Evolutionary conservation across 2,329 filamentous ascomycete species (phyloP).

Genomic region (Chrysoporthe cubensis): DNA sequence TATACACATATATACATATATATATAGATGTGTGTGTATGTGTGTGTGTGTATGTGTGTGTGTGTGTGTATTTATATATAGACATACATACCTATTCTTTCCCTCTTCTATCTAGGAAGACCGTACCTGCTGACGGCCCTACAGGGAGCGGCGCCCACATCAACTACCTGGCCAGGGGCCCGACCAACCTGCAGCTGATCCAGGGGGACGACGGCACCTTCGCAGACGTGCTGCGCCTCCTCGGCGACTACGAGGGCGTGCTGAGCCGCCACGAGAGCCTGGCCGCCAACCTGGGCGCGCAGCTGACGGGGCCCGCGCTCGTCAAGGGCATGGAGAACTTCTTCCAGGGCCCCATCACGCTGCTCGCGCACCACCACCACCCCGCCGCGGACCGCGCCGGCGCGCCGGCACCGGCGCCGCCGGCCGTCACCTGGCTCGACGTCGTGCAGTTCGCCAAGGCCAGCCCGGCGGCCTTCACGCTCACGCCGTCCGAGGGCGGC

Average conservation of each 20-base stretch:
- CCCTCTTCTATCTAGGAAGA: not conserved
- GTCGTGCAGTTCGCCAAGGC: conserved; percentile 82
- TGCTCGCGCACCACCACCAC: conserved; percentile 55
- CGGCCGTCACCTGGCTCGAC: conserved; percentile 75
- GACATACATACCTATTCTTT: too few species aligned
- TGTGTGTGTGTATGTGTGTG: too few species aligned
- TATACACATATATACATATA: too few species aligned
- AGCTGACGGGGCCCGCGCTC: conserved; percentile 79
- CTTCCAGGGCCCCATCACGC: conserved; percentile 78
- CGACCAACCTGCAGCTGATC: conserved; percentile 53
- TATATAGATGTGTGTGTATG: too few species aligned
- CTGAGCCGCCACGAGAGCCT: conserved; percentile 85
- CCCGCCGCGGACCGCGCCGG: too few species aligned
- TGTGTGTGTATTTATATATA: too few species aligned
- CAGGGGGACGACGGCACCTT: conserved; percentile 69
- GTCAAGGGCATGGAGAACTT: conserved; percentile 85
- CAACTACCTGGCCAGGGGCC: conserved; percentile 56
- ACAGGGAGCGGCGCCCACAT: conserved; percentile 47
- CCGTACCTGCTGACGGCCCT: conserved; percentile 20
- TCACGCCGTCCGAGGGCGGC: conserved; percentile 70
- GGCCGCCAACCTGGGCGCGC: conserved; percentile 81
- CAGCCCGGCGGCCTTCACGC: conserved; percentile 76
- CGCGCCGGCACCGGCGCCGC: conserved; percentile 40
- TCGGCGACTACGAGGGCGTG: conserved; percentile 81
- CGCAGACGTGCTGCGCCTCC: conserved; percentile 70